phyloP scores from a whole-genome alignment of 1,284 basidiomycete genomes.

The Ceratorhiza oryzae-sativae region DNA sequence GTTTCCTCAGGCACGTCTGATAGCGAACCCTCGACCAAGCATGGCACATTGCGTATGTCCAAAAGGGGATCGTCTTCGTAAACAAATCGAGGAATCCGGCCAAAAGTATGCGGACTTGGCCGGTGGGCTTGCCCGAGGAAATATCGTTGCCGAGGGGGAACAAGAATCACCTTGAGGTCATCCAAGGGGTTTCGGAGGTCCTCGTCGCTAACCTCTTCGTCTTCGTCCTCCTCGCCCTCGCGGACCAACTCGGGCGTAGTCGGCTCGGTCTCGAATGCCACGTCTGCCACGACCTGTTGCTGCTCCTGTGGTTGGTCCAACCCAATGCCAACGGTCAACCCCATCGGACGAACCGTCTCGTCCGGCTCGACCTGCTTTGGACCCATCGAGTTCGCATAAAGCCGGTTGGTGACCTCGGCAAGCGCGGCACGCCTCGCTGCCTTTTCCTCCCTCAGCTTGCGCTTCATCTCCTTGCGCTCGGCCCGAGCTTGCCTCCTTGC shows the following conservation, averaged over 20 bases:
- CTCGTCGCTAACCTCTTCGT: conserved; percentile 12
- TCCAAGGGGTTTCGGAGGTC: background rate
- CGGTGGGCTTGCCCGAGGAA: conserved; percentile 17
- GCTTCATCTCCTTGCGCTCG: conserved; percentile 10
- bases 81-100: conserved; percentile 24
- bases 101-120: conserved; percentile 27
- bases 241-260: background rate
- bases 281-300: background rate
- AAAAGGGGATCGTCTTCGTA: conserved; percentile 36
- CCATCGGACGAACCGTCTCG: background rate
- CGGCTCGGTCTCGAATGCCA: background rate
- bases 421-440: background rate
- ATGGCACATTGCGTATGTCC: conserved; percentile 12
- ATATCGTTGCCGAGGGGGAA: conserved; percentile 23
- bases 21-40: background rate
- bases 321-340: background rate
- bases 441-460: conserved; percentile 12
- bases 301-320: background rate
- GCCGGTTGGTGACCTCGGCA: conserved; percentile 20
- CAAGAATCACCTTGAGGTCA: conserved; percentile 25
- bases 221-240: conserved; percentile 5
- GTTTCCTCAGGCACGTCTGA: background rate
- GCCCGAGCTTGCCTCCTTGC: background rate
- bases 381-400: background rate
- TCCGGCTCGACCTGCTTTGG: background rate